Base-by-base conservation (phyloP, 768 basidiomycete species). In the Russula compacta region DNA sequence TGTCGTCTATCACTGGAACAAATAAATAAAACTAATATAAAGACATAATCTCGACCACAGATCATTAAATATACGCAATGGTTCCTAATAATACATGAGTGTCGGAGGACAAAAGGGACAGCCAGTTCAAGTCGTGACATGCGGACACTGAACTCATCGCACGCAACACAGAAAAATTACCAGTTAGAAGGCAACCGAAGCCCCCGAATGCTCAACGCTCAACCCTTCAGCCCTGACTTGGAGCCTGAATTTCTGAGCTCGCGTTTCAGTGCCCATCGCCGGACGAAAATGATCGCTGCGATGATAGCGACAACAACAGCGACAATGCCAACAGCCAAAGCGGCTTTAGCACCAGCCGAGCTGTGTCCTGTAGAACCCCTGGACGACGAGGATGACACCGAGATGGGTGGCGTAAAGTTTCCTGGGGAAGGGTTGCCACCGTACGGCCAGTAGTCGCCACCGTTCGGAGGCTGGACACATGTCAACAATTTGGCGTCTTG, bases 381-480 rank as follows among this genome's bases (percentile, higher is more conserved):
- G 69, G 60, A 40, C 65, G 67, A 33, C 62, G 56, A n/a, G 32
- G 63, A 56, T 19, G 69, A 56, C 48, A 62, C 53, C 33, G 70
- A 50, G 36, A 58, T 38, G 51, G 69, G 51, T n/a, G 58, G 7
- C 5, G 66, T 70, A 39, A 68, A 67, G 33, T 68, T 72, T 9
- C 66, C 62, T 35, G 35, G 36, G 14, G 53, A 59, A 6, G 82
- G 83, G 55, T 81, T 80, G 1, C 75, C 75, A 15, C 83, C 84
- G 60, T 80, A 85, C 0, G 88, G 88, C 88, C 88, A 89, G 67
- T 78, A 86, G 69, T 83, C 78, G 12, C 87, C 87, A 33, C 82
- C 83, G 39, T 76, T 71, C 1, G 87, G 87, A 33, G 87, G 86
- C 12, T 81, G 64, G 56, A 90, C 80, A 64, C 88, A 90, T 5